Base-by-base conservation (phyloP, 1,139 yeast species). In the Nakaseomyces bracarensis region DNA sequence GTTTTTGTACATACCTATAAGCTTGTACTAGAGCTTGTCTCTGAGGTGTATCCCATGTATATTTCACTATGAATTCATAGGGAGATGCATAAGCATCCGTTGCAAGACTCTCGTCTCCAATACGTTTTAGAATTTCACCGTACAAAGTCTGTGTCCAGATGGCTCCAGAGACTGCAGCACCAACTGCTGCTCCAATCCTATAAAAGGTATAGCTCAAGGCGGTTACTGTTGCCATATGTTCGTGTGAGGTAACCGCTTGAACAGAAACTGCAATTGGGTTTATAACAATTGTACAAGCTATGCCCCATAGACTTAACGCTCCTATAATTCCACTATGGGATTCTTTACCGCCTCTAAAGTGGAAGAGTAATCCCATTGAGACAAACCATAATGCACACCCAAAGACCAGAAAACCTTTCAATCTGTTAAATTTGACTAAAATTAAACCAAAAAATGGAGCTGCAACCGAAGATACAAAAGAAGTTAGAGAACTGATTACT, bases 271-370 rank as follows among this genome's bases (percentile, higher is more conserved):
- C 82, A 14, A 78, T 71, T 23, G 84, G 74, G 56, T 79, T 79
- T 16, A 84, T 75, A 65, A 79, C 79, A 60, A 81, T 70, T 8
- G 84, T 82, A 39, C 84, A 82, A 52, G 86, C 85, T 42, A 82
- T 67, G 60, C 89, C 91, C 65, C 80, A 67, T 27, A 80, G 63
- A 57, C 79, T 74, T 51, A 77, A 69, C 20, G 79, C 75, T 30
- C 83, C 89, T 56, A 82, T 77, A 44, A 81, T 69, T 50, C 89
- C 89, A 29, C 66, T 49, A 44, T 69, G 67, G 27, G 75, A 56
- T 25, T 67, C 68, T 28, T 61, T 61, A 41, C 71, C 74, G 44
- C 80, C 81, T 61, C 86, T 70, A 65, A 58, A 80, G 48, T 70
- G 70, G 52, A 70, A 65, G 46, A 81, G 66, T 43, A 81, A 53